Base-by-base conservation (phyloP, 805 yeast genomes). In the Yamadazyma philogaea region DNA sequence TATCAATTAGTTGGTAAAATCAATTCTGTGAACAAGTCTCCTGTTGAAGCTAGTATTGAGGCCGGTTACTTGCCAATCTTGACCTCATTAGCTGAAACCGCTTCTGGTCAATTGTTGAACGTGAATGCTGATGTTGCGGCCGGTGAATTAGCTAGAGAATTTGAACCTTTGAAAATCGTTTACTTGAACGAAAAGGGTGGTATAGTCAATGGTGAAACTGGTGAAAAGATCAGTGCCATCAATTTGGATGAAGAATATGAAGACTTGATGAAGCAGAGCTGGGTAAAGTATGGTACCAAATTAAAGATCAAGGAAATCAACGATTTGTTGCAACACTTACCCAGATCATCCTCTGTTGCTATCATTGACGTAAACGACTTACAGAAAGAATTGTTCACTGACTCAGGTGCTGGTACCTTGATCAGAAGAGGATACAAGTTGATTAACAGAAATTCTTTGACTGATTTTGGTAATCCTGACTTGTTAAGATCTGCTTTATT, bases 91-190 rank as follows among this genome's bases (percentile, higher is more conserved):
- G 99, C 99, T 7, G 99, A 93, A 68, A 93, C 98, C 15, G 78
- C 93, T 14, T 87, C 93, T 2, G 99, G 99, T 26, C 99, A 93
- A 72, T 85, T 93, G 63, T 76, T 93, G 62, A 93, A 93, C 56
- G 98, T 93, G 47, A 93, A 93, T 61, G 99, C 99, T 6, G 99
- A 93, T 61, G 96, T 93, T 40, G 99, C 98, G 33, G 99, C 99
- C 35, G 95, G 97, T 55, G 98, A 93, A 67, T 76, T 93, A 52
- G 97, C 99, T 18, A 79, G 97, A 59, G 96, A 87, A 40, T 87
- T 93, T 55, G 96, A 93, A 68, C 99, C 99, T 6, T 79, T 93
- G 58, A 93, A 93, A 68, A 91, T 93, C 50, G 99, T 93, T 33
- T 93, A 91, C 63, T 73, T 93, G 64, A 90, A 89, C 66, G 99